Evolutionary conservation across 192 early-diverging fungal species (phyloP).

Genomic region (Podila clonocystis): DNA sequence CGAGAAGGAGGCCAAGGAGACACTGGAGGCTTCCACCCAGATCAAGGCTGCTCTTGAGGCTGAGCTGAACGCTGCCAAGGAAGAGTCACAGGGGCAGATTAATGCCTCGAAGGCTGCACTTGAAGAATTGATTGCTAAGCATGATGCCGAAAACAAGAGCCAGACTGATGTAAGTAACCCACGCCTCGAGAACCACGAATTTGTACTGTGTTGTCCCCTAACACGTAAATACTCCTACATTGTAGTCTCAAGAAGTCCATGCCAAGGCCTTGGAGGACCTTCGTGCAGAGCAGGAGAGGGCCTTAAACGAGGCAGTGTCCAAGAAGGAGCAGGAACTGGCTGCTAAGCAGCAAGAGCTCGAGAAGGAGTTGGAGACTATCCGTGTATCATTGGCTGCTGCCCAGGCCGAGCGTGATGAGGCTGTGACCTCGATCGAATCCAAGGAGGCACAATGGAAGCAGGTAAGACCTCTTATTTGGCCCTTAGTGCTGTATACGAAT

Average conservation of each 20-base stretch:
- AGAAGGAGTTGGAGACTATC: slow-evolving; percentile 22
- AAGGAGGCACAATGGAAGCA: slow-evolving; percentile 30
- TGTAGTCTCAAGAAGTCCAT: slow-evolving; percentile 13
- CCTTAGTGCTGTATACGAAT: too few species aligned
- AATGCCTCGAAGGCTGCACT: slow-evolving; percentile 31
- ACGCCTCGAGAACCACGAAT: not conserved
- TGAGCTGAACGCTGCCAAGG: slow-evolving; percentile 19
- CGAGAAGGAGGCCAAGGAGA: slow-evolving; percentile 32
- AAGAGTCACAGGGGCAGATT: slow-evolving; percentile 19
- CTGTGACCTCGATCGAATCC: slow-evolving; percentile 7
- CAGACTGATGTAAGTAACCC: slow-evolving; percentile 11
- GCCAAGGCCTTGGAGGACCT: slow-evolving; percentile 17
- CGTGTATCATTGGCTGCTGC: slow-evolving; percentile 12
- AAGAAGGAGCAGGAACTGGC: slow-evolving; percentile 29
- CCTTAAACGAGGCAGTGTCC: slow-evolving; percentile 13
- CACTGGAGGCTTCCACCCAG: slow-evolving; percentile 12
- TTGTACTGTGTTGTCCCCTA: not conserved
- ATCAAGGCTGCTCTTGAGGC: slow-evolving; percentile 19
- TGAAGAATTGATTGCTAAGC: slow-evolving; percentile 34
- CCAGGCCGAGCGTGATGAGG: slow-evolving; percentile 29
- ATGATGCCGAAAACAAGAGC: slow-evolving; percentile 27
- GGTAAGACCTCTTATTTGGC: not conserved
- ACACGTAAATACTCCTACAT: not conserved
- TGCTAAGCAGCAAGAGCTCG: slow-evolving; percentile 13
- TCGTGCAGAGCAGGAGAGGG: slow-evolving; percentile 28